A percentile compares a stretch with the other conserved stretches of the same genome.
These are phyloP conservation scores for Aureobasidium musti DNA, from an alignment of 2,329 filamentous ascomycete species.

Conservation along the genomic window DNA sequence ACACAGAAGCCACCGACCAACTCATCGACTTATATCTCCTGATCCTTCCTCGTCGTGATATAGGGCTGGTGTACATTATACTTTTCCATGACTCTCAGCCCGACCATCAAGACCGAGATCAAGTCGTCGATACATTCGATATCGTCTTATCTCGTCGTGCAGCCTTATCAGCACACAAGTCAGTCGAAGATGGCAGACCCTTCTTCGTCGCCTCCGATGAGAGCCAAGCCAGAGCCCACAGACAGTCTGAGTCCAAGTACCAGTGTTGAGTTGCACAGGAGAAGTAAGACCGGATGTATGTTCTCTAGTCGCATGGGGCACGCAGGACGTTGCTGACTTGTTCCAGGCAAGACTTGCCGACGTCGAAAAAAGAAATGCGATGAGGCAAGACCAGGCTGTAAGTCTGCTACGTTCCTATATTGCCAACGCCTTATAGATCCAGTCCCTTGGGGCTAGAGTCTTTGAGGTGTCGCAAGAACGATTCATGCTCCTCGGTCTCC, in stretches of 20 bases:
- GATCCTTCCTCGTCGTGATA: neutral
- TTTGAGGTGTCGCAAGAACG: neutral
- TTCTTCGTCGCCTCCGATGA: conserved; percentile 10
- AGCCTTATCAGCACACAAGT: neutral
- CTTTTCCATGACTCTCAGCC: neutral
- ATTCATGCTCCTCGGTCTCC: neutral
- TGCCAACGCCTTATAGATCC: neutral
- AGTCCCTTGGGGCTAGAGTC: neutral
- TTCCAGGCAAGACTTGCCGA: conserved; percentile 51
- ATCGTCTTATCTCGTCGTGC: neutral
- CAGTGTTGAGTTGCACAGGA: conserved; percentile 15
- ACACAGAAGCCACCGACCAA: conserved; percentile 11
- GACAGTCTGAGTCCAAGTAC: conserved; percentile 20
- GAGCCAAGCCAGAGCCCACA: neutral
- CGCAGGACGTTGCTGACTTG: conserved; percentile 53
- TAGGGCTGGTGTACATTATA: neutral
- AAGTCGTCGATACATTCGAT: neutral
- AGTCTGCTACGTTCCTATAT: neutral
- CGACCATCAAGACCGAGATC: neutral
- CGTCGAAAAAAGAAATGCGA: conserved; percentile 64
- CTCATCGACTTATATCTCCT: conserved; percentile 19
- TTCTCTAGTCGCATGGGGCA: conserved; percentile 42
- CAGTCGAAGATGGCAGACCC: neutral
- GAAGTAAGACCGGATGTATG: conserved; percentile 20
- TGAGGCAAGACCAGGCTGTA: conserved; percentile 52